These are phyloP conservation scores for Pseudogymnoascus sp. DNA, from an alignment of 2,329 filamentous ascomycete genomes.

Conservation along the genomic window DNA sequence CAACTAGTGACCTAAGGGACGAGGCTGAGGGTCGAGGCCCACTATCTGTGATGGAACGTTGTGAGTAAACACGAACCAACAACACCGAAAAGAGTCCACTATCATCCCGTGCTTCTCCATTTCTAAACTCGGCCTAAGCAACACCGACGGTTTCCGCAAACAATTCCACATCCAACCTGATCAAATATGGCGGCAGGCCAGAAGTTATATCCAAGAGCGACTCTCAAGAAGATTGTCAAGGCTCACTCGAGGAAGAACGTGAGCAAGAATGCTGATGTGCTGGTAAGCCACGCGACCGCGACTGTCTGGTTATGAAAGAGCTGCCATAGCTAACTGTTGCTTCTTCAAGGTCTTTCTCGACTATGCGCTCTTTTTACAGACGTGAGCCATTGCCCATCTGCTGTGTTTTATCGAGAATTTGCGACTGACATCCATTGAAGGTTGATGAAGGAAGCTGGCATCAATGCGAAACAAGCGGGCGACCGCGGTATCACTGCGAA, in stretches of 20 bases:
- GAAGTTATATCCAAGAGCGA: conserved; percentile 75
- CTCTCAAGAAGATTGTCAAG: conserved; percentile 83
- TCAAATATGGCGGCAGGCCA: conserved; percentile 38
- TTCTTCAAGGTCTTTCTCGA: conserved; percentile 67
- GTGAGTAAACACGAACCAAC: not conserved
- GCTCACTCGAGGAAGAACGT: conserved; percentile 73
- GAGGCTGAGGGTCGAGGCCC: not conserved
- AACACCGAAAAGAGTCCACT: not conserved
- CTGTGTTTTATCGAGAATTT: not conserved
- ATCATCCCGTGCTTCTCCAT: not conserved
- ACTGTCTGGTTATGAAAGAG: not conserved
- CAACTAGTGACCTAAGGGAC: not conserved
- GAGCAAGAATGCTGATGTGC: conserved; percentile 77
- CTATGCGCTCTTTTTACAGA: conserved; percentile 71
- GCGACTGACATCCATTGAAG: conserved; percentile 32
- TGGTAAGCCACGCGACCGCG: conserved; percentile 45
- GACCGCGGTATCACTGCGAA: conserved; percentile 67
- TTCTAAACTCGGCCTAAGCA: not conserved
- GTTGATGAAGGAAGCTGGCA: conserved; percentile 70
- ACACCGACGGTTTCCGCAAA: not conserved
- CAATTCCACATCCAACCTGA: not conserved
- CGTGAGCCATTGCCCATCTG: conserved; percentile 33
- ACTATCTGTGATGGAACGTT: not conserved
- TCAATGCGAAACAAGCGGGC: conserved; percentile 63
- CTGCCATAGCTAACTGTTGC: conserved; percentile 2